Evolutionary conservation across 495 filamentous ascomycete genomes (phyloP), one percentile per base, ranked within the genome.

Genomic region (Glutinoglossum americanum): DNA sequence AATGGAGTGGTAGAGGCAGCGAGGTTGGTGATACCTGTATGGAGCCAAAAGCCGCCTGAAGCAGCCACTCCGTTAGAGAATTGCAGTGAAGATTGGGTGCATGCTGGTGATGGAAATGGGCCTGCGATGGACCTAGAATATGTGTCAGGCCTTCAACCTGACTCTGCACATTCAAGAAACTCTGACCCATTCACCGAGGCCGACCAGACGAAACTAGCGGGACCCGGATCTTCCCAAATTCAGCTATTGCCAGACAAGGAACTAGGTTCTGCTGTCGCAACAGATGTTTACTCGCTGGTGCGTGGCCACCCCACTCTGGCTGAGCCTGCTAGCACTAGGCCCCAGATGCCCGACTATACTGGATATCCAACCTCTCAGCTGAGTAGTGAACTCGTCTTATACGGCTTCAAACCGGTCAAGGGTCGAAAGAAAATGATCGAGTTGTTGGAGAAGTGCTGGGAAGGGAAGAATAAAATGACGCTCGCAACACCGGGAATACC

Each of bases 371-470:
- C 84, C 59, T 67, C 73, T 15, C 74, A 84, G 55, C 69, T 93
- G 44, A 70, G 77, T 6, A 78, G 74, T 54, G 76, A 82, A 60
- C 66, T 90, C 39, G 63, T 74, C 3, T 71, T 72, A 0, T 88
- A 80, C 63, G 83, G 82, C 0, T 88, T 92, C 69, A 93, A 92
- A 64, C 70, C 81, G 0, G 70, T 89, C 0, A 87, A 79, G 63
- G 79, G 72, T 55, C 76, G 86, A 19, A 71, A 76, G 56, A 76
- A 78, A 11, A 87, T 86, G 84, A 82, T 92, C 33, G 70, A 77
- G 13, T 64, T 87, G 13, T 69, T 92, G 5, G 70, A 85, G 55
- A 78, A 78, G 63, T 92, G 87, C 64, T 93, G 87, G 85, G 67
- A 76, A 57, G 73, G 72, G 33, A 72, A 74, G 55, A 64, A 56